phyloP scores from a whole-genome alignment of 2,329 filamentous ascomycete species.

The Fonsecaea pugnacius region DNA sequence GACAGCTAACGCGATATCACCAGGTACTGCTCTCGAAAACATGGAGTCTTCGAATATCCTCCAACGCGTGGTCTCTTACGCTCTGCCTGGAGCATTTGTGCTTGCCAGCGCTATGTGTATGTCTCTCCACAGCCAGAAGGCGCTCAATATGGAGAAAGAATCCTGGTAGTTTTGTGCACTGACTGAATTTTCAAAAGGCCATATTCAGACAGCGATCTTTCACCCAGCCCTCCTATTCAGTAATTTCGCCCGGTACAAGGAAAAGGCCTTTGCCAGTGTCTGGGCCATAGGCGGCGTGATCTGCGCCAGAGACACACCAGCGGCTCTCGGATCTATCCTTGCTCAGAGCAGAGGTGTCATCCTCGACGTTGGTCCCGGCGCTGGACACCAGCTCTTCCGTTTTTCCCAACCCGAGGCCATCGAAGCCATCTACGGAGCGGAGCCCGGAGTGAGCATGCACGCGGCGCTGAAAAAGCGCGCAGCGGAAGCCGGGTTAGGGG shows the following conservation, averaged over 20 bases:
- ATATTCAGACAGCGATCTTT: constrained; percentile 19
- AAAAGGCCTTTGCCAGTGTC: constrained; percentile 20
- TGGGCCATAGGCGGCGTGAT: constrained; percentile 20
- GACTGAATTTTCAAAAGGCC: background rate
- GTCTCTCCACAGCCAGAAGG: background rate
- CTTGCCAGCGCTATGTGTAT: constrained; percentile 16
- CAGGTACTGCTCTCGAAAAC: background rate
- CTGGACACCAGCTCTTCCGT: constrained; percentile 19
- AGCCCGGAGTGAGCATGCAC: constrained; percentile 57
- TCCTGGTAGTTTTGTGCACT: background rate
- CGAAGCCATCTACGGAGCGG: constrained; percentile 57
- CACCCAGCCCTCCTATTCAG: constrained; percentile 1
- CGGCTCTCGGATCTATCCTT: constrained; percentile 12
- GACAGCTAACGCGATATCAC: background rate
- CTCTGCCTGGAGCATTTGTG: constrained; percentile 3
- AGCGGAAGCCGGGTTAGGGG: constrained; percentile 46
- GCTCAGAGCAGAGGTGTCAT: constrained; percentile 16
- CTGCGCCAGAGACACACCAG: constrained; percentile 14
- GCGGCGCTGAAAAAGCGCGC: constrained; percentile 46
- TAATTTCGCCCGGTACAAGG: constrained; percentile 14
- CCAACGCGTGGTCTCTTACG: constrained; percentile 4
- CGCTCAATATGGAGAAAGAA: background rate
- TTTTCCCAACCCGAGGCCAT: constrained; percentile 44
- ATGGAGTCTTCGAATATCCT: constrained; percentile 2
- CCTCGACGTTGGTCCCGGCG: constrained; percentile 20